Evolutionary conservation across 2,329 filamentous ascomycete genomes (phyloP), one percentile per base, ranked within the genome.

Genomic region (Fusarium coffeatum): DNA sequence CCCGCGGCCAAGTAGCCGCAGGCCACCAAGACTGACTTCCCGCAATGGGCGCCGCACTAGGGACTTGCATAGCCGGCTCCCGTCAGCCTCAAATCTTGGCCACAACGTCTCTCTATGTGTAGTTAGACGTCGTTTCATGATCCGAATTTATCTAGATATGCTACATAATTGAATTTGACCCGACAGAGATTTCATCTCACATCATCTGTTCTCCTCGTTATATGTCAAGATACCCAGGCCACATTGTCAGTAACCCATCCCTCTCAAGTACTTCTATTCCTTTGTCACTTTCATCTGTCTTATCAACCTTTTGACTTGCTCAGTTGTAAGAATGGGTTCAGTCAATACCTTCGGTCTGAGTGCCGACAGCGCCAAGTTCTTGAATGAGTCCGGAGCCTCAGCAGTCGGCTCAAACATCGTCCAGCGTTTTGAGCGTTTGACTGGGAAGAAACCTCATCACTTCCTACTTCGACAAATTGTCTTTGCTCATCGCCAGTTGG

Each of bases 391-490:
- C 1, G 53, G 53, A 28, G 53, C 53, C 30, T 47, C 30, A 30
- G 42, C 53, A 28, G 42, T 55, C 22, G 30, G 30, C 42, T 40
- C 42, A 23, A 42, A 48, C 42, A 55, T 48, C 11, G 30, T 48
- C 30, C 42, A 48, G 23, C 53, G 53, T 8, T 55, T 55, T 40
- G 30, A 48, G 30, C 23, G 23, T 2, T 10, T 55, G 15, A 55
- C 30, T 40, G 53, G 53, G 10, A 55, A 37, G n/a, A 55, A 40
- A 30, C 42, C 53, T 8, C 53, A 55, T 48, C 53, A 55, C 18
- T 55, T 55, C 42, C 53, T 55, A 1, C 18, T 47, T 22, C 53
- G 53, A n/a, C 53, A 55, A 30, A 40, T 55, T 40, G 53, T 55
- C 0, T 55, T 55, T 55, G 53, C 53, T 40, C 53, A 55, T 48